These are phyloP conservation scores for Ceriops zippeliana DNA, from an alignment of 345 rosid species.

Conservation along the genomic window DNA sequence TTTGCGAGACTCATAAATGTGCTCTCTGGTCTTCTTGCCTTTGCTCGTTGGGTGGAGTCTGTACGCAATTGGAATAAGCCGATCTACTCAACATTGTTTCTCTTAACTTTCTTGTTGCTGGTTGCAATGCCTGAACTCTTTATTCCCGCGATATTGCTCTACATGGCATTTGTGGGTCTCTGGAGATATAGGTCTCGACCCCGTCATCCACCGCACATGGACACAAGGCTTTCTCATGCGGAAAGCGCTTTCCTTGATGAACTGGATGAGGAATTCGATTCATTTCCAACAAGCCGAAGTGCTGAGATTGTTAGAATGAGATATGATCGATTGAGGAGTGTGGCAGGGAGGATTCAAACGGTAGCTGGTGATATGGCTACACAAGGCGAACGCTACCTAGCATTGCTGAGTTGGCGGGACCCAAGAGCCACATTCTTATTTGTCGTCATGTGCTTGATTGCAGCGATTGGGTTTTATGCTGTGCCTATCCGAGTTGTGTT, in stretches of 20 bases:
- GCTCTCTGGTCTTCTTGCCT: constrained; percentile 40
- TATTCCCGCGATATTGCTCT: constrained; percentile 41
- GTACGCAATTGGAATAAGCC: constrained; percentile 57
- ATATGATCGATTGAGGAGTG: constrained; percentile 62
- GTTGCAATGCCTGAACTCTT: constrained; percentile 52
- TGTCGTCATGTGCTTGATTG: constrained; percentile 47
- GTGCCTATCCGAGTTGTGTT: constrained; percentile 48
- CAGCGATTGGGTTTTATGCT: constrained; percentile 53
- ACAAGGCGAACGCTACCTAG: constrained; percentile 66
- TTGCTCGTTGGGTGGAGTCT: constrained; percentile 35
- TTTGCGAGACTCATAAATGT: constrained; percentile 55
- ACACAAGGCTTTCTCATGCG: constrained; percentile 53
- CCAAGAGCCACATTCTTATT: constrained; percentile 67
- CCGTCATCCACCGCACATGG: constrained; percentile 69
- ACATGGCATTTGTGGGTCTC: constrained; percentile 46
- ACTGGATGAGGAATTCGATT: constrained; percentile 67
- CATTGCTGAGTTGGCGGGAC: constrained; percentile 65
- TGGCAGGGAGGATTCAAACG: constrained; percentile 67
- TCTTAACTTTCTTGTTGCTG: constrained; percentile 36
- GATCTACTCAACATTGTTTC: constrained; percentile 45
- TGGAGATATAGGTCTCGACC: constrained; percentile 53
- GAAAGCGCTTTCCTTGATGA: constrained; percentile 54
- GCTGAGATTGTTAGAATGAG: constrained; percentile 55
- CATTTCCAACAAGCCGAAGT: constrained; percentile 55
- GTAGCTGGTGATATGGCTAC: constrained; percentile 74